These are phyloP conservation scores for Metarhizium rileyi DNA, from an alignment of 2,329 filamentous ascomycete genomes.

Conservation along the genomic window DNA sequence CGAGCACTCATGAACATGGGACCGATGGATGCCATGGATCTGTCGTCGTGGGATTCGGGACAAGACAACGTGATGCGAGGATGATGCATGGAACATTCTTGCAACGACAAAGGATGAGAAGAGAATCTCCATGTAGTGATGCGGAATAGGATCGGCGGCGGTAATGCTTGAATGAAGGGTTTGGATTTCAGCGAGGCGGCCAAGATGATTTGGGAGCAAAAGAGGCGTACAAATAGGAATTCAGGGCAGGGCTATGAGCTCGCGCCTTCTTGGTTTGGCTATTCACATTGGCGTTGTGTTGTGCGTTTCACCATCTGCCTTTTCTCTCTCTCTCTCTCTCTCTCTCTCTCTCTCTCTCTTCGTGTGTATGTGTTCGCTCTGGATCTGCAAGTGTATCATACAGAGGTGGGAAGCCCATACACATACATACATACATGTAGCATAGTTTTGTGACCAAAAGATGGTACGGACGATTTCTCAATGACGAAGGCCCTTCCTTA, in stretches of 20 bases:
- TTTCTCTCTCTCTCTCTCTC: too few species aligned
- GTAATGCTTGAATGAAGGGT: too few species aligned
- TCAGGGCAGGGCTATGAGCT: background rate
- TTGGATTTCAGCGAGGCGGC: background rate
- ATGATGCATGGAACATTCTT: background rate
- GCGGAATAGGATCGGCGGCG: background rate
- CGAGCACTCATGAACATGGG: conserved; percentile 48
- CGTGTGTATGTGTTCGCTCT: background rate
- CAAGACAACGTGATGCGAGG: conserved; percentile 16
- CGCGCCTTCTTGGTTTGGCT: conserved; percentile 1
- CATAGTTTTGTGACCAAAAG: background rate
- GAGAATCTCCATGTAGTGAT: background rate
- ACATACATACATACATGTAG: background rate
- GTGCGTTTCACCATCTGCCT: background rate
- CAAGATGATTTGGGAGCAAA: background rate
- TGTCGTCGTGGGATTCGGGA: conserved; percentile 36
- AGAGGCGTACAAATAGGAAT: conserved; percentile 8
- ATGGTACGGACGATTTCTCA: background rate
- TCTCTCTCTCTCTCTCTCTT: background rate
- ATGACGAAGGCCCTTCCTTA: background rate
- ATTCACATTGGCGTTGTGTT: background rate
- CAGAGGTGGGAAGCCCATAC: background rate
- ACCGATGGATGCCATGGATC: conserved; percentile 51
- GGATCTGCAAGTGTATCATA: background rate
- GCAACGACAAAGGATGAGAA: background rate